Evolutionary conservation across 2,329 filamentous ascomycete species (phyloP), one percentile per base, ranked within the genome.

Genomic region (Hymenoscyphus infarciens): DNA sequence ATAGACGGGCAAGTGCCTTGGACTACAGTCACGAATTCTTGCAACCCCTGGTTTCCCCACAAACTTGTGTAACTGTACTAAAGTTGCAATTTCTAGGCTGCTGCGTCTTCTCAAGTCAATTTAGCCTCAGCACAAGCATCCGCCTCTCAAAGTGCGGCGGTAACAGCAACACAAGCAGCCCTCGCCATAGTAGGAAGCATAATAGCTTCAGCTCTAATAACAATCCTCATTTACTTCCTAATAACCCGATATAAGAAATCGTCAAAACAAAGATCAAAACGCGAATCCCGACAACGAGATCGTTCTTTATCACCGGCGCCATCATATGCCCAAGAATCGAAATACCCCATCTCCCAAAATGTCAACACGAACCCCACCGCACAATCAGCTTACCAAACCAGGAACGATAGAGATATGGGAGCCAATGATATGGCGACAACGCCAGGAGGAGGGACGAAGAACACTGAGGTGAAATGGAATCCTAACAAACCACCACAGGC

Each of bases 171-270:
- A 0, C 77, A 80, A 69, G 74, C 74, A 0, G 77, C 78, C 0
- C 63, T 79, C 5, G 77, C 77, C 10, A 75, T 80, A 19, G 75
- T 79, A 3, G 77, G 75, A 15, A 76, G 75, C 56, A 76, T 80
- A 38, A 70, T 80, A 57, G 78, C 75, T n/a, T 76, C 76, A 2
- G 74, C 76, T 1, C 67, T 80, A 22, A 69, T 80, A 35, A 78
- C 76, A 0, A 74, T 78, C 3, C 57, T 75, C 2, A 70, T 72
- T 29, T 76, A 77, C 63, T 76, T 75, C 45, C 67, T 77, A 19
- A 70, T 79, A 29, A 63, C 74, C 11, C 73, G 76, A n/a, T 66
- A 73, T 38, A 71, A 68, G 31, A 69, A 67, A 38, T 67, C 56
- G n/a, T 61, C 49, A 10, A 67, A 59, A 59, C 11, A 61, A 53